phyloP scores from a whole-genome alignment of 352 stramenopile genomes.

The Peronospora destructor region DNA sequence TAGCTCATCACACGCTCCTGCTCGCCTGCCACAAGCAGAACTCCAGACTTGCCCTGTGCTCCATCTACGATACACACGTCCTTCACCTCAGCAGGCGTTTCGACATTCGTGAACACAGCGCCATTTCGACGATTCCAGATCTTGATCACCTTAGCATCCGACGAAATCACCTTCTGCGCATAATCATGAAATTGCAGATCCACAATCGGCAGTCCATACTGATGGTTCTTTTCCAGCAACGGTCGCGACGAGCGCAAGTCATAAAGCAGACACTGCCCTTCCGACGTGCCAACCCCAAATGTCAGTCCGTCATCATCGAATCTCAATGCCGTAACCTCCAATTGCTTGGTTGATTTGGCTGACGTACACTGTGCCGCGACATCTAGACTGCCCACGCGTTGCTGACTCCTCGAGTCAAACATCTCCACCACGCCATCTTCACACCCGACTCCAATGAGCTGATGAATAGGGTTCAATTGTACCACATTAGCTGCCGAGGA shows the following conservation, averaged over 20 bases:
- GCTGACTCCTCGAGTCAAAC: constrained; percentile 90
- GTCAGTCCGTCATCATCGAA: constrained; percentile 93
- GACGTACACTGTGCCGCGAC: constrained; percentile 29
- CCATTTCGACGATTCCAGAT: constrained; percentile 92
- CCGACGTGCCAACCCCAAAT: constrained; percentile 91
- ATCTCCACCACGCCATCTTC: constrained; percentile 94
- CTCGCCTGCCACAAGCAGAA: constrained; percentile 95
- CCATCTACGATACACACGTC: constrained; percentile 94
- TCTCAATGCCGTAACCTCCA: constrained; percentile 90
- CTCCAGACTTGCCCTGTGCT: constrained; percentile 86
- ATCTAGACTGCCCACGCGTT: constrained; percentile 61
- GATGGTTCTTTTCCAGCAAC: constrained; percentile 94
- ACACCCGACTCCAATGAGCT: constrained; percentile 86
- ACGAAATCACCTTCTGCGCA: constrained; percentile 88
- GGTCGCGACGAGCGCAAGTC: constrained; percentile 93
- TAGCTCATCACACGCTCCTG: constrained; percentile 97
- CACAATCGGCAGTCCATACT: constrained; percentile 95
- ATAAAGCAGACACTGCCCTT: constrained; percentile 92
- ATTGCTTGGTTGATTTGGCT: constrained; percentile 24
- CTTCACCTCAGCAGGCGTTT: constrained; percentile 93
- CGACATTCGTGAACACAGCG: constrained; percentile 94
- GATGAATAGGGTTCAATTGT: constrained; percentile 85
- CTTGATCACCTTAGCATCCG: constrained; percentile 97
- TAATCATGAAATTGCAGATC: constrained; percentile 91
- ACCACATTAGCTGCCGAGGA: constrained; percentile 83